Conservation (phyloP, 2,329 filamentous ascomycete genomes). For the Ophiostoma sp. region DNA sequence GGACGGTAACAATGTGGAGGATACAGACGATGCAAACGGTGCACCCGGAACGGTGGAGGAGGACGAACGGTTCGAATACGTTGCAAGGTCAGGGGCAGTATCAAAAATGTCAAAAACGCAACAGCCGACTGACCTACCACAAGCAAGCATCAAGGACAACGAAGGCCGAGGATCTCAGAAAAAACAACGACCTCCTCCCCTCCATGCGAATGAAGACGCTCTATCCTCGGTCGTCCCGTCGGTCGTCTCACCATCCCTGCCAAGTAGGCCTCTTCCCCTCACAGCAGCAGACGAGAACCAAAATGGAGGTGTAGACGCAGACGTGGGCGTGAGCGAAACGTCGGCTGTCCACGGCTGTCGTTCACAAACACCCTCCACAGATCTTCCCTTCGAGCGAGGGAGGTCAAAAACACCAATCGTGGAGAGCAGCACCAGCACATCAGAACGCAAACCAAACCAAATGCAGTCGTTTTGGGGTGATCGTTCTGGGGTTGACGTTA, state of each 20-base stretch:
- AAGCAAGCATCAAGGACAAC: not conserved
- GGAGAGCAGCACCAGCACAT: not conserved
- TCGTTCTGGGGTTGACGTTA: not conserved
- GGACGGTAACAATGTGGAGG: not conserved
- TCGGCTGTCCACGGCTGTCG: conserved; percentile 3
- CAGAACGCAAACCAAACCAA: not conserved
- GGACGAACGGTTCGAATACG: not conserved
- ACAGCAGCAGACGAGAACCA: not conserved
- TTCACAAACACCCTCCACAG: not conserved
- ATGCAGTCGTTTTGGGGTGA: not conserved
- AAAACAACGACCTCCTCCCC: not conserved
- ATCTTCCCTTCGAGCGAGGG: not conserved
- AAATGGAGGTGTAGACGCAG: not conserved
- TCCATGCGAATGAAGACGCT: not conserved
- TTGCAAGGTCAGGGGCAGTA: not conserved
- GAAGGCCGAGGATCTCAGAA: not conserved
- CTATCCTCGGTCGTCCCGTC: not conserved
- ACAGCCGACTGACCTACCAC: conserved; percentile 1
- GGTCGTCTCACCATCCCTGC: not conserved
- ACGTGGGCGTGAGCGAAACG: not conserved
- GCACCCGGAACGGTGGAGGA: not conserved
- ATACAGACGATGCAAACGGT: not conserved
- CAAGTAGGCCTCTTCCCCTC: not conserved
- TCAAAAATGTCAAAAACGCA: not conserved
- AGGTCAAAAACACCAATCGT: not conserved